Percentiles rank a stretch among this genome's conserved stretches.
Conservation (phyloP, 345 rosid species). For the Salix exigua region DNA sequence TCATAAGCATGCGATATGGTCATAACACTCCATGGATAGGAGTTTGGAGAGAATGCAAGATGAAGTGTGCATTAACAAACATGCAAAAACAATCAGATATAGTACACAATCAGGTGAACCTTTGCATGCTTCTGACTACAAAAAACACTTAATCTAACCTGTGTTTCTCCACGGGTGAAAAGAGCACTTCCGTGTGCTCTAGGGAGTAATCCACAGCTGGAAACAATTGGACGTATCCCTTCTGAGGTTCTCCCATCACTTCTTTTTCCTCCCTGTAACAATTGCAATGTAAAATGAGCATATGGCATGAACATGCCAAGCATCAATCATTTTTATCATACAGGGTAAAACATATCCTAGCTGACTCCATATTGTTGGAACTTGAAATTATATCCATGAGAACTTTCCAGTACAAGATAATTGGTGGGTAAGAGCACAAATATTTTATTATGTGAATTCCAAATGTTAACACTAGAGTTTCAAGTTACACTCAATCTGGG, state of each 20-base stretch:
- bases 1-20: no score
- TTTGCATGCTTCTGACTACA: background rate
- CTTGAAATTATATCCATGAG: background rate
- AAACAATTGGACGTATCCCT: conserved; percentile 80
- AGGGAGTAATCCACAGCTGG: conserved; percentile 90
- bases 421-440: background rate
- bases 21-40: background rate
- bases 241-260: conserved; percentile 86
- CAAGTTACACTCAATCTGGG: background rate
- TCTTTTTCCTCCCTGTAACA: conserved; percentile 80
- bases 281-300: conserved; percentile 15
- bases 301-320: background rate
- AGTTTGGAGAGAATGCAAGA: background rate
- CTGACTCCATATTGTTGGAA: background rate
- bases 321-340: conserved; percentile 10
- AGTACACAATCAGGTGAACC: background rate
- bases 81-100: background rate
- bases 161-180: conserved; percentile 99
- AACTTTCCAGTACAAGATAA: background rate
- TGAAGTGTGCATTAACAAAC: background rate
- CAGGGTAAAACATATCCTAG: background rate
- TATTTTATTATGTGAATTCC: background rate
- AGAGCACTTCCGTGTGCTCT: conserved; percentile 98
- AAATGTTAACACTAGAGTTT: background rate
- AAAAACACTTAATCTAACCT: conserved; percentile 43